These are phyloP conservation scores for Tetrapisispora iriomotensis DNA, from an alignment of 805 yeast genomes.

Conservation along the genomic window DNA sequence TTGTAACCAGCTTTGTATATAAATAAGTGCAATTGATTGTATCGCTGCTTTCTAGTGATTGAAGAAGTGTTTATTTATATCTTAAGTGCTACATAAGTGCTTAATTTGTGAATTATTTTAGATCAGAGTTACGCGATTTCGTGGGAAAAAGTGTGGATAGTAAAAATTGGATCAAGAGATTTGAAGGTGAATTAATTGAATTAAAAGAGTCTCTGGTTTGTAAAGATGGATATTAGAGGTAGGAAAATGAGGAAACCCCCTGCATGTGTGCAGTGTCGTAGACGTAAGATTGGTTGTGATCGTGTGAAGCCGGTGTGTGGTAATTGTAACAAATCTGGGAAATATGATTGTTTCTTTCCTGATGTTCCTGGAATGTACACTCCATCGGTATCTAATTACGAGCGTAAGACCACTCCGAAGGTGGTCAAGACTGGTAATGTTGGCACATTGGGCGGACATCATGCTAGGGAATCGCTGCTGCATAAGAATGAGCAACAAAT, in stretches of 20 bases:
- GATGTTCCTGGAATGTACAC: constrained; percentile 10
- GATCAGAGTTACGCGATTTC: too few relatives aligned
- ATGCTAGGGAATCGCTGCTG: background rate
- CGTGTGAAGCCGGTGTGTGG: constrained; percentile 39
- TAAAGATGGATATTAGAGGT: constrained; percentile 5
- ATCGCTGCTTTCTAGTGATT: too few relatives aligned
- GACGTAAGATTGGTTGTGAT: constrained; percentile 42
- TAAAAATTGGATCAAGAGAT: too few relatives aligned
- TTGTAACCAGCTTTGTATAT: too few relatives aligned
- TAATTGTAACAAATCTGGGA: constrained; percentile 25
- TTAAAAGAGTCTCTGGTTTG: too few relatives aligned
- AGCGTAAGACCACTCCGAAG: background rate
- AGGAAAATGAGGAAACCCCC: constrained; percentile 8
- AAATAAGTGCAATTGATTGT: too few relatives aligned
- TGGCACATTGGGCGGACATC: background rate
- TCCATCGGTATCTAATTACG: background rate
- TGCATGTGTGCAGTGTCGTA: constrained; percentile 32
- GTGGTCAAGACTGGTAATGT: background rate
- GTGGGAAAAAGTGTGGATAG: too few relatives aligned
- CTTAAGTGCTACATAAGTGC: too few relatives aligned
- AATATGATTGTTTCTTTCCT: constrained; percentile 17
- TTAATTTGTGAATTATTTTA: too few relatives aligned
- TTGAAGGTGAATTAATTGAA: too few relatives aligned
- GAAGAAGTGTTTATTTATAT: too few relatives aligned
- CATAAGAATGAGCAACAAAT: constrained; percentile 2